phyloP scores from a whole-genome alignment of 2,329 filamentous ascomycete species.

The Sporothrix protearum region DNA sequence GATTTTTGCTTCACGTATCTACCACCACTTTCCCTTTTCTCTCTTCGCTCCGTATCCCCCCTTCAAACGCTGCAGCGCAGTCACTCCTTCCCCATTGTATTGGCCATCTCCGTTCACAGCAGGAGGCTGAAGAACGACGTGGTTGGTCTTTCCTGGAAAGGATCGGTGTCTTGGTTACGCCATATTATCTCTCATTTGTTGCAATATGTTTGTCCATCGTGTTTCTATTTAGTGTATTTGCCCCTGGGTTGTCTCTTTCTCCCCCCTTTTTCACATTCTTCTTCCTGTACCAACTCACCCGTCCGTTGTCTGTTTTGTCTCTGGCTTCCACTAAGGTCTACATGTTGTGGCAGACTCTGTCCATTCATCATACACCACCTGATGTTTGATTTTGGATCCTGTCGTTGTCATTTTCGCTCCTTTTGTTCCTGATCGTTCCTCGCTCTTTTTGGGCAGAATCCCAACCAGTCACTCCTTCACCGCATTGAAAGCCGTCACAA shows the following conservation, averaged over 20 bases:
- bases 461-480: constrained; percentile 2
- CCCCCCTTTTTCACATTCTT: too few relatives aligned
- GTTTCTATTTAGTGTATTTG: not conserved
- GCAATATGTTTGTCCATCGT: not conserved
- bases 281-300: not conserved
- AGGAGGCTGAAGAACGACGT: not conserved
- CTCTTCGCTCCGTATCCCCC: not conserved
- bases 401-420: not conserved
- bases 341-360: not conserved
- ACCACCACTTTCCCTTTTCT: not conserved
- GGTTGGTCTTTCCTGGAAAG: constrained; percentile 23
- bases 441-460: not conserved
- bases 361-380: not conserved
- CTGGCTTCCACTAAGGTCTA: not conserved
- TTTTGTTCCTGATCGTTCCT: not conserved
- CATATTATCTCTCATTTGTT: not conserved
- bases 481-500: not conserved
- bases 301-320: not conserved
- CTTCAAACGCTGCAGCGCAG: not conserved
- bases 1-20: not conserved
- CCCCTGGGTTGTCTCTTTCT: not conserved
- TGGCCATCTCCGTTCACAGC: not conserved
- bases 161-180: constrained; percentile 9
- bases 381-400: not conserved
- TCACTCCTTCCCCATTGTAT: not conserved